Conservation (phyloP, 495 filamentous ascomycete genomes). For the Lasiosphaeris hirsuta region DNA sequence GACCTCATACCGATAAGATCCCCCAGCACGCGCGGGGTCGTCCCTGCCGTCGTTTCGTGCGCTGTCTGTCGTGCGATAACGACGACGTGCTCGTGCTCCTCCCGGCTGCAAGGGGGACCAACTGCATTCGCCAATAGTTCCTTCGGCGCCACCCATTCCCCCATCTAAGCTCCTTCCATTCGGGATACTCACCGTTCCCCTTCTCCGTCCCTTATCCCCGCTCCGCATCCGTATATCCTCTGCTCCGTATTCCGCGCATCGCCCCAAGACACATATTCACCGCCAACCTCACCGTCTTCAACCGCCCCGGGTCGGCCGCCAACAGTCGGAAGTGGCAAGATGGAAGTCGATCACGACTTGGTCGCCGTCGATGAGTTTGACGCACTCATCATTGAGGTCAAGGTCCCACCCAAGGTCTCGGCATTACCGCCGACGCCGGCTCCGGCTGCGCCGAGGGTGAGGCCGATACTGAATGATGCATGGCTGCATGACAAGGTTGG, state of each 20-base stretch:
- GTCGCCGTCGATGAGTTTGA: conserved; percentile 47
- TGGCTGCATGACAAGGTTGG: conserved; percentile 22
- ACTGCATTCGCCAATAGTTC: not conserved
- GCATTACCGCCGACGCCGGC: not conserved
- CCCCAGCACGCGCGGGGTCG: too few species aligned
- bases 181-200: too few species aligned
- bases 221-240: too few species aligned
- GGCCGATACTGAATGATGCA: not conserved
- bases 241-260: too few species aligned
- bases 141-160: too few species aligned
- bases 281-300: not conserved
- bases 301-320: not conserved
- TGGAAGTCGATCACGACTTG: conserved; percentile 31
- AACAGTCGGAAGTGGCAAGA: conserved; percentile 4
- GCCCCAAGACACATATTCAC: not conserved
- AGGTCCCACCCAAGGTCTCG: conserved; percentile 11
- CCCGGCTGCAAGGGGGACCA: not conserved
- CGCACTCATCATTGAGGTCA: conserved; percentile 32
- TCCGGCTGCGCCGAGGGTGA: not conserved
- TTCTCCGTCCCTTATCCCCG: too few species aligned
- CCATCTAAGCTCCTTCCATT: too few species aligned
- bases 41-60: too few species aligned
- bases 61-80: not conserved
- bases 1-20: too few species aligned
- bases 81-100: not conserved